These are phyloP conservation scores for Elsinoe perseae DNA, from an alignment of 2,329 filamentous ascomycete genomes.

Conservation along the genomic window DNA sequence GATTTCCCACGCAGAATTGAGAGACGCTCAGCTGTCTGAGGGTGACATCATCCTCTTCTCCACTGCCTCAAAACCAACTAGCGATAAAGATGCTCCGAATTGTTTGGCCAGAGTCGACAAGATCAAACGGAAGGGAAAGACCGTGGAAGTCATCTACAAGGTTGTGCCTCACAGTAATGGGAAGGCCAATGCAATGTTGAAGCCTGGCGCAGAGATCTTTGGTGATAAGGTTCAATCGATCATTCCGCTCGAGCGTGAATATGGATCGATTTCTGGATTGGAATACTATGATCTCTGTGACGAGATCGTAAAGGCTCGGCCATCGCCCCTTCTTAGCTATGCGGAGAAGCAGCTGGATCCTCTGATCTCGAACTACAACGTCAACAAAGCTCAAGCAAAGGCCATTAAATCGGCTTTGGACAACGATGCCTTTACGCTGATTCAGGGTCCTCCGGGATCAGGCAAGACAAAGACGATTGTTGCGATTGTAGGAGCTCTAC, in stretches of 20 bases:
- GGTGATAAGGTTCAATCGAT: slow-evolving; percentile 85
- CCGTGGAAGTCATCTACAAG: slow-evolving; percentile 77
- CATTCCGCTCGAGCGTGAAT: slow-evolving; percentile 91
- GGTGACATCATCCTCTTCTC: slow-evolving; percentile 87
- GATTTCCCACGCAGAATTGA: slow-evolving; percentile 62
- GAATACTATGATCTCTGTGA: slow-evolving; percentile 95
- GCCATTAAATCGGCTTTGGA: slow-evolving; percentile 87
- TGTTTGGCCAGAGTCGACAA: slow-evolving; percentile 80
- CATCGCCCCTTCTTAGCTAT: slow-evolving; percentile 79
- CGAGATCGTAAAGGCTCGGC: slow-evolving; percentile 81
- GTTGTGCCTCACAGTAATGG: slow-evolving; percentile 50
- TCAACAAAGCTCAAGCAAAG: slow-evolving; percentile 84
- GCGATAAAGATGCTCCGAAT: slow-evolving; percentile 58
- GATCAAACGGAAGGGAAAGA: slow-evolving; percentile 70
- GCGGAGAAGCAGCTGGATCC: slow-evolving; percentile 62
- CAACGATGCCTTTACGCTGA: slow-evolving; percentile 93
- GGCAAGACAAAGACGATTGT: slow-evolving; percentile 98
- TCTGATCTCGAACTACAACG: slow-evolving; percentile 66
- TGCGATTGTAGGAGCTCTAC: slow-evolving; percentile 83
- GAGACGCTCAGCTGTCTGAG: slow-evolving; percentile 66
- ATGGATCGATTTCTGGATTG: slow-evolving; percentile 79
- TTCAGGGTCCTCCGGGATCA: slow-evolving; percentile 91
- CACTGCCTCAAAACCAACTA: slow-evolving; percentile 61
- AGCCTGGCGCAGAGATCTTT: slow-evolving; percentile 61
- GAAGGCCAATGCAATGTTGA: slow-evolving; percentile 39